Evolutionary conservation across 192 early-diverging fungal species (phyloP).

Genomic region (Geosiphon pyriformis): DNA sequence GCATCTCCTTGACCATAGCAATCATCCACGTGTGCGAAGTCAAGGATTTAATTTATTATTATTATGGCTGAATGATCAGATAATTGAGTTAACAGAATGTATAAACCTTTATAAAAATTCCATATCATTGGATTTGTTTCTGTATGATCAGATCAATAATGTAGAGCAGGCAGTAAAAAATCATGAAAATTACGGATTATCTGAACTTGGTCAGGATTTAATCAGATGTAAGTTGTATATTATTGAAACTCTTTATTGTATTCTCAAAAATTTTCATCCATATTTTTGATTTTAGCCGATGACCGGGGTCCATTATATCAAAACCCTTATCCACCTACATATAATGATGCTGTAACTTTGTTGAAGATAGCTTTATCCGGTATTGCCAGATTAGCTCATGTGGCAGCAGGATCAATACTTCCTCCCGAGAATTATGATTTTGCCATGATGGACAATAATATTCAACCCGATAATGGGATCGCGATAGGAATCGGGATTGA

Average conservation of each 20-base stretch:
- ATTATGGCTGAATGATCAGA: slow-evolving; percentile 65
- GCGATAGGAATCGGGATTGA: slow-evolving; percentile 56
- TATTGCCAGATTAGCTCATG: slow-evolving; percentile 50
- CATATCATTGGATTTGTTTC: slow-evolving; percentile 54
- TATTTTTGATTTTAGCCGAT: slow-evolving; percentile 25
- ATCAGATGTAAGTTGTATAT: slow-evolving; percentile 13
- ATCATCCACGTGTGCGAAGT: slow-evolving; percentile 62
- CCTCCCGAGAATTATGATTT: slow-evolving; percentile 54
- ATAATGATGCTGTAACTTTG: slow-evolving; percentile 45
- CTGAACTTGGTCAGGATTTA: neutral
- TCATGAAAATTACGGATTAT: neutral
- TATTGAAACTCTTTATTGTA: neutral
- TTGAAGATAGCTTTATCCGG: slow-evolving; percentile 47
- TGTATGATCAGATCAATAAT: slow-evolving; percentile 31
- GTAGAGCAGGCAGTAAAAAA: slow-evolving; percentile 2
- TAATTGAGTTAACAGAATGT: slow-evolving; percentile 51
- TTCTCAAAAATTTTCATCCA: neutral
- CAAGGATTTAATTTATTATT: slow-evolving; percentile 72
- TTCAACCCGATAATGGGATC: slow-evolving; percentile 49
- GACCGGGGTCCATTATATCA: slow-evolving; percentile 51
- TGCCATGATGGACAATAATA: slow-evolving; percentile 40
- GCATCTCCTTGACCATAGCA: slow-evolving; percentile 56
- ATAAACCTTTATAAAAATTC: slow-evolving; percentile 60
- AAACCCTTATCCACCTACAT: slow-evolving; percentile 50
- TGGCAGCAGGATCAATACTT: slow-evolving; percentile 54